Conservation (phyloP, 805 yeast species). For the Blastobotrys peoriensis region DNA sequence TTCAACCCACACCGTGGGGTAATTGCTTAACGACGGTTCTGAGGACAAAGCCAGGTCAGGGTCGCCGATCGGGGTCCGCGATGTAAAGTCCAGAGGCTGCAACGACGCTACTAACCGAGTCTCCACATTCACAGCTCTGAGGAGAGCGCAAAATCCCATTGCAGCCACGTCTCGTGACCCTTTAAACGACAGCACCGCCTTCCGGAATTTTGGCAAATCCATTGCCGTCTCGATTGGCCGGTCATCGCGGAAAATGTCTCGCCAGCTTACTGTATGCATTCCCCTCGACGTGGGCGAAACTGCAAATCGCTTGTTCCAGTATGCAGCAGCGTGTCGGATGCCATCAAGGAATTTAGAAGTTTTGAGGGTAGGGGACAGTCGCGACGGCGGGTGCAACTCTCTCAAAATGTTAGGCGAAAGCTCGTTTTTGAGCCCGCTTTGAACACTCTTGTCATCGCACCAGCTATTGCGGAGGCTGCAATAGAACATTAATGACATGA, state of each 20-base stretch:
- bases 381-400: slow-evolving; percentile 45
- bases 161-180: slow-evolving; percentile 80
- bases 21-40: slow-evolving; percentile 23
- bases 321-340: slow-evolving; percentile 55
- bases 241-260: slow-evolving; percentile 32
- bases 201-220: slow-evolving; percentile 39
- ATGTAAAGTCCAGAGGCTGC: slow-evolving; percentile 84
- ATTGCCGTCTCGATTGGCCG: slow-evolving; percentile 22
- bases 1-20: slow-evolving; percentile 89
- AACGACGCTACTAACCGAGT: slow-evolving; percentile 75
- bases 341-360: slow-evolving; percentile 73
- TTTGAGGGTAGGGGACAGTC: slow-evolving; percentile 41
- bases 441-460: slow-evolving; percentile 50
- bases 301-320: slow-evolving; percentile 54
- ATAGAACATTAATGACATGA: slow-evolving; percentile 58
- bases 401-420: slow-evolving; percentile 44
- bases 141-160: slow-evolving; percentile 76
- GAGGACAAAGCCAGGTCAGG: slow-evolving; percentile 13
- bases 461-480: slow-evolving; percentile 67
- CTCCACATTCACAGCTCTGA: slow-evolving; percentile 63
- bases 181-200: slow-evolving; percentile 37
- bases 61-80: slow-evolving; percentile 15
- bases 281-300: slow-evolving; percentile 34
- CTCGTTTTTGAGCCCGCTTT: slow-evolving; percentile 35
- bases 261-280: slow-evolving; percentile 43